Evolutionary conservation across 75 land plant species (phyloP), one percentile per base, ranked within the genome.

Genomic region (Pinus taeda): DNA sequence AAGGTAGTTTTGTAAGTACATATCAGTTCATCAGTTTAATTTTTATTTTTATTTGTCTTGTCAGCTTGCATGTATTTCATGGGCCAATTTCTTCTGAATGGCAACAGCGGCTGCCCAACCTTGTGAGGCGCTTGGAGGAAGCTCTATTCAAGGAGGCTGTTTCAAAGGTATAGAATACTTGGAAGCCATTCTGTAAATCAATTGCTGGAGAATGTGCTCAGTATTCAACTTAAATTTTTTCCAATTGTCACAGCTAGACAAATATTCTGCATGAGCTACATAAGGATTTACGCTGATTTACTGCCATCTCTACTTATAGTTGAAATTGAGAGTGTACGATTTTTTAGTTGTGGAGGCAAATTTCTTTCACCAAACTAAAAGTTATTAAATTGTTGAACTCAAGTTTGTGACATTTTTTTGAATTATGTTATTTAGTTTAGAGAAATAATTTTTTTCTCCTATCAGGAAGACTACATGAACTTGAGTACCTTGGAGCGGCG

Each of bases 381-480:
- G 36, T 39, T 30, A 39, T 67, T 8, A 67, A 1, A 3, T 39
- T 69, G n/a, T 39, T 18, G 24, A 69, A 45, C 53, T 37, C 24
- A 42, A 69, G 53, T 69, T 69, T 42, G 13, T 39, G 13, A 42
- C 57, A 18, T 57, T 80, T 21, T 6, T 14, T 37, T 59, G 17
- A 21, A 8, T 76, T 60, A 76, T 70, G 8, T 29, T 30, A 37
- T 66, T 36, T 30, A 58, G 49, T 39, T 17, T 57, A 30, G 63
- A 15, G 15, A 15, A 70, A 6, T 60, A 70, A 3, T 60, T 73
- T 37, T 5, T 15, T 57, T 76, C 12, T 36, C 24, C 69, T 60
- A 20, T 64, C 79, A 94, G 97, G 97, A 94, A 76, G 92, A 94
- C 36, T 94, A 94, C 79, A 69, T 84, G 76, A 88, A 94, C 65